Evolutionary conservation across 768 basidiomycete species (phyloP).

Genomic region (Naganishia vishniacii): DNA sequence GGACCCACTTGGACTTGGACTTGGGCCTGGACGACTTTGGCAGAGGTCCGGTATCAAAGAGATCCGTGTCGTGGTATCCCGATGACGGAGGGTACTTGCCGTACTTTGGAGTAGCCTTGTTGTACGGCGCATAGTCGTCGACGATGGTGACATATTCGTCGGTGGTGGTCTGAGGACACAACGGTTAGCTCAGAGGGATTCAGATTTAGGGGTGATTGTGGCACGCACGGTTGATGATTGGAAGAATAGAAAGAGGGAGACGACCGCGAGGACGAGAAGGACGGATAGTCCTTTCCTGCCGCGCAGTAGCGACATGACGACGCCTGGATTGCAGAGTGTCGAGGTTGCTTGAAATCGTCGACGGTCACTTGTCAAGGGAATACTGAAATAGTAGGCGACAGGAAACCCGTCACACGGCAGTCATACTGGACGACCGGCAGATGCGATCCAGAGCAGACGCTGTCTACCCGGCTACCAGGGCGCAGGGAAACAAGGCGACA

Average conservation of each 20-base stretch:
- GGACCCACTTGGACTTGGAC: neutral
- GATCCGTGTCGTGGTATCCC: constrained; percentile 2
- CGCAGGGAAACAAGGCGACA: too few species aligned
- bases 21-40: too few species aligned
- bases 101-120: neutral
- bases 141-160: neutral
- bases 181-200: too few species aligned
- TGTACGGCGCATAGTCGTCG: constrained; percentile 9
- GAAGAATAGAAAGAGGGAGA: neutral
- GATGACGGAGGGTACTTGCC: neutral
- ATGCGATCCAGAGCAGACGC: too few species aligned
- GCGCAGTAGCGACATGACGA: constrained; percentile 1
- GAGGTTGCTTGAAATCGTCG: too few species aligned
- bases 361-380: too few species aligned
- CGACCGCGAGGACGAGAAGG: neutral
- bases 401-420: too few species aligned
- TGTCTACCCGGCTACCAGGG: too few species aligned
- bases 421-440: too few species aligned
- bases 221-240: neutral
- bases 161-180: too few species aligned
- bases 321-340: neutral
- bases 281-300: constrained; percentile 6
- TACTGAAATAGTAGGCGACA: too few species aligned
- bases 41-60: neutral
- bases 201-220: too few species aligned